These are phyloP conservation scores for Dothideomycetidae sp. DNA, from an alignment of 2,329 filamentous ascomycete species.

Conservation along the genomic window DNA sequence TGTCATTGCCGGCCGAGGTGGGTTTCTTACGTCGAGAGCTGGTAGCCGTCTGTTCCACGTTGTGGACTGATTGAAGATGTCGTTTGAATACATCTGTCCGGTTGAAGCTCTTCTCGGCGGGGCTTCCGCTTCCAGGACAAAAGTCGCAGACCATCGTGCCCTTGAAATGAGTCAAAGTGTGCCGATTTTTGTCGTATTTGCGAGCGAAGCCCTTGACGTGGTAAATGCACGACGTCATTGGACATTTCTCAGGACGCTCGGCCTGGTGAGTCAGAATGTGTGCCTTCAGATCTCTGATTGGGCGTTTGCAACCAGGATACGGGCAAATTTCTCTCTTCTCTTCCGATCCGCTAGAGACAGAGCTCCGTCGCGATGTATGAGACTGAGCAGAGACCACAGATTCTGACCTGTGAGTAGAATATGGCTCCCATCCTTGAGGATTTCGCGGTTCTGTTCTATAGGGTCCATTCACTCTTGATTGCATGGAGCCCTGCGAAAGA, in stretches of 20 bases:
- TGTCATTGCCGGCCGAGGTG: constrained; percentile 39
- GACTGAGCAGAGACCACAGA: constrained; percentile 61
- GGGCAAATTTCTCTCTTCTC: constrained; percentile 60
- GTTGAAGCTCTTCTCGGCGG: constrained; percentile 90
- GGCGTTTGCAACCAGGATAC: constrained; percentile 67
- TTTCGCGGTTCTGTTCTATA: constrained; percentile 49
- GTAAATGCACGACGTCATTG: constrained; percentile 83
- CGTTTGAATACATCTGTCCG: constrained; percentile 92
- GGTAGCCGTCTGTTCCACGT: constrained; percentile 81
- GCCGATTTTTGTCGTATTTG: constrained; percentile 93
- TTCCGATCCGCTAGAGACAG: constrained; percentile 21
- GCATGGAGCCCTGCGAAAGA: constrained; percentile 38
- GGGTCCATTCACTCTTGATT: constrained; percentile 29
- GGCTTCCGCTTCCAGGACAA: constrained; percentile 75
- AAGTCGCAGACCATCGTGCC: constrained; percentile 95
- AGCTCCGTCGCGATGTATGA: constrained; percentile 45
- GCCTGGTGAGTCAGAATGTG: constrained; percentile 91
- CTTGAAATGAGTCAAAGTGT: constrained; percentile 91
- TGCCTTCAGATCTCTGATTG: constrained; percentile 83
- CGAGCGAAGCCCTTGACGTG: constrained; percentile 83
- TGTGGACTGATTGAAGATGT: constrained; percentile 78
- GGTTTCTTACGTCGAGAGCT: constrained; percentile 69
- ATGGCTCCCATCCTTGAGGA: constrained; percentile 37
- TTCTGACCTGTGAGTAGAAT: constrained; percentile 37
- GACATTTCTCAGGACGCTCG: constrained; percentile 86